phyloP scores from a whole-genome alignment of 73 alveolate species.

The Blepharisma japonicum region DNA sequence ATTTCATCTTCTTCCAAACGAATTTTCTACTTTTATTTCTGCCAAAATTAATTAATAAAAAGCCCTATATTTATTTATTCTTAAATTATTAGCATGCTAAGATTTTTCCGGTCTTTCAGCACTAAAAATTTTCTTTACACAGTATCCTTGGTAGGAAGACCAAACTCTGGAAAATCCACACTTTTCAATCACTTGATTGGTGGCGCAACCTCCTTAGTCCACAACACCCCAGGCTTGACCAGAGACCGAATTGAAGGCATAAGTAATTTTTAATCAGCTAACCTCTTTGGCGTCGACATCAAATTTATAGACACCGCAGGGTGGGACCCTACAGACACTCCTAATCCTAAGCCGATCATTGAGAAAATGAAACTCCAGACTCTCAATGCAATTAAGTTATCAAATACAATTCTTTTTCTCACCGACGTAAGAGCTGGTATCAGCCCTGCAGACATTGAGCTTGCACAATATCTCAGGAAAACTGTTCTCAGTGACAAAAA shows the following conservation, averaged over 20 bases:
- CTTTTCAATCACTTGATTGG: conserved; percentile 52
- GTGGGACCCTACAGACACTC: conserved; percentile 49
- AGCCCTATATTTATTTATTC: too few species aligned
- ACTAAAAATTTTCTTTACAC: conserved; percentile 23
- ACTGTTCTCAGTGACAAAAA: conserved; percentile 22
- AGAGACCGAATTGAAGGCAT: conserved; percentile 72
- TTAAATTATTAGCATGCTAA: too few species aligned
- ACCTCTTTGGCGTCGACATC: conserved; percentile 63
- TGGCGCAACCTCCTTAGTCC: conserved; percentile 52
- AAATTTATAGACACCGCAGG: conserved; percentile 91
- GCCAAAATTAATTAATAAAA: too few species aligned
- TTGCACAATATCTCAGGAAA: conserved; percentile 68
- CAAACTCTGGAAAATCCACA: conserved; percentile 73
- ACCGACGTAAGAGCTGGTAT: conserved; percentile 73
- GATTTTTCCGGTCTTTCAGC: too few species aligned
- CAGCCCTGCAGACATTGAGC: conserved; percentile 56
- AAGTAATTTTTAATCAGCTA: conserved; percentile 41
- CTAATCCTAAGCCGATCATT: conserved; percentile 26
- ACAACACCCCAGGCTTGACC: conserved; percentile 59
- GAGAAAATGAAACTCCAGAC: conserved; percentile 57
- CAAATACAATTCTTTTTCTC: conserved; percentile 71
- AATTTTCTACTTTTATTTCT: too few species aligned
- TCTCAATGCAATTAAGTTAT: conserved; percentile 65
- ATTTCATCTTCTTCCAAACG: too few species aligned
- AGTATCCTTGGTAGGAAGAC: conserved; percentile 67